Percentiles rank a stretch among this genome's conserved stretches.
These are phyloP conservation scores for Auxenochlorella pyrenoidosa DNA, from an alignment of 139 green algal genomes.

Conservation along the genomic window DNA sequence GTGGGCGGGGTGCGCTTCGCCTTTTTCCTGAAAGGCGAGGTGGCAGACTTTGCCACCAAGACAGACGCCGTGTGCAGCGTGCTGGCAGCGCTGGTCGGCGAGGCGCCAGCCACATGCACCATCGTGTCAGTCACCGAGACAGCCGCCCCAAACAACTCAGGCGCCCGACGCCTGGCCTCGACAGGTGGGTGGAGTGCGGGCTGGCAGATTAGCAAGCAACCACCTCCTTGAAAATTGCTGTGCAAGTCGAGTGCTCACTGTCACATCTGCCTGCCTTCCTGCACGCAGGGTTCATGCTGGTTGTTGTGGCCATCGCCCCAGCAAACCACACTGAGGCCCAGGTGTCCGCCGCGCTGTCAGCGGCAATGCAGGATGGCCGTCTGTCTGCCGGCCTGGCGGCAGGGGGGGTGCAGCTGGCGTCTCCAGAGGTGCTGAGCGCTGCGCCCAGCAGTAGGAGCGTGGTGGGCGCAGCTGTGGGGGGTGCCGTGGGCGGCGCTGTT, in stretches of 20 bases:
- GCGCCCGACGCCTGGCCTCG: neutral
- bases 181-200: neutral
- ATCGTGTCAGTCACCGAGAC: neutral
- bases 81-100: neutral
- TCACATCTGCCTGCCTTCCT: neutral
- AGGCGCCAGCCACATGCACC: neutral
- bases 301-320: neutral
- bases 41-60: neutral
- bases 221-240: too few relatives aligned
- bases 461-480: neutral
- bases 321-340: neutral
- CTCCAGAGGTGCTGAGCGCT: neutral
- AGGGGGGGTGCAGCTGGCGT: neutral
- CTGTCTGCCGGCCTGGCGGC: neutral
- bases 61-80: slow-evolving; percentile 1
- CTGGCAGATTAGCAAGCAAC: too few relatives aligned
- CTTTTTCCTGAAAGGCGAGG: neutral
- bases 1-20: neutral
- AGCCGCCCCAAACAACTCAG: neutral
- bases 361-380: neutral
- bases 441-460: neutral
- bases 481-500: neutral
- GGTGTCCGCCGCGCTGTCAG: neutral
- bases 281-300: neutral
- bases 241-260: too few relatives aligned